Evolutionary conservation across 1,139 yeast species (phyloP).

Genomic region (Yamadazyma spencermartinsiae): DNA sequence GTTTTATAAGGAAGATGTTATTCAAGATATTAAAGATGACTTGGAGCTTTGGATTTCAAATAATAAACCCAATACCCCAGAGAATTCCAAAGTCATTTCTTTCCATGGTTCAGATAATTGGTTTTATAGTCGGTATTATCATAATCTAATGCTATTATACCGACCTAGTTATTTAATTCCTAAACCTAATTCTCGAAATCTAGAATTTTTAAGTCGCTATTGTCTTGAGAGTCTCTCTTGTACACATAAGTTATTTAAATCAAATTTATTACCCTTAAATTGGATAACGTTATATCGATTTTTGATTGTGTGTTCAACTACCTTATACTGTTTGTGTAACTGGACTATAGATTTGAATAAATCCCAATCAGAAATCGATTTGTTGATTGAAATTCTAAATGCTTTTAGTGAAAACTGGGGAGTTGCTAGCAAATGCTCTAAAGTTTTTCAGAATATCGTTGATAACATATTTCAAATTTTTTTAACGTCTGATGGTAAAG

Average conservation of each 20-base stretch:
- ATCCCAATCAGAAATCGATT: slow-evolving; percentile 43
- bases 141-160: slow-evolving; percentile 41
- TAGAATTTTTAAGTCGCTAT: slow-evolving; percentile 38
- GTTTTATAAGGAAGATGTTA: slow-evolving; percentile 19
- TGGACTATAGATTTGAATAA: slow-evolving; percentile 45
- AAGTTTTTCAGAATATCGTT: slow-evolving; percentile 41
- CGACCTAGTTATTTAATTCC: slow-evolving; percentile 50
- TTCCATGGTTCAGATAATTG: slow-evolving; percentile 45
- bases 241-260: slow-evolving; percentile 41
- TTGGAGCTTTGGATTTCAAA: slow-evolving; percentile 37
- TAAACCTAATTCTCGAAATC: slow-evolving; percentile 34
- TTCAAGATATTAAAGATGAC: slow-evolving; percentile 33
- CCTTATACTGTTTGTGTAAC: slow-evolving; percentile 45
- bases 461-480: slow-evolving; percentile 41
- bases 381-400: slow-evolving; percentile 44
- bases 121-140: slow-evolving; percentile 48
- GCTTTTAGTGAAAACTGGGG: slow-evolving; percentile 49
- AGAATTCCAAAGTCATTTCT: slow-evolving; percentile 17
- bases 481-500: slow-evolving; percentile 23
- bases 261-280: slow-evolving; percentile 43
- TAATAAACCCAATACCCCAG: slow-evolving; percentile 10
- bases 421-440: slow-evolving; percentile 44
- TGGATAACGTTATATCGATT: slow-evolving; percentile 51
- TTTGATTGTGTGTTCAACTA: slow-evolving; percentile 43
- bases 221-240: slow-evolving; percentile 41